Base-by-base conservation (phyloP, 345 rosid genomes). In the Bretschneidera sinensis region DNA sequence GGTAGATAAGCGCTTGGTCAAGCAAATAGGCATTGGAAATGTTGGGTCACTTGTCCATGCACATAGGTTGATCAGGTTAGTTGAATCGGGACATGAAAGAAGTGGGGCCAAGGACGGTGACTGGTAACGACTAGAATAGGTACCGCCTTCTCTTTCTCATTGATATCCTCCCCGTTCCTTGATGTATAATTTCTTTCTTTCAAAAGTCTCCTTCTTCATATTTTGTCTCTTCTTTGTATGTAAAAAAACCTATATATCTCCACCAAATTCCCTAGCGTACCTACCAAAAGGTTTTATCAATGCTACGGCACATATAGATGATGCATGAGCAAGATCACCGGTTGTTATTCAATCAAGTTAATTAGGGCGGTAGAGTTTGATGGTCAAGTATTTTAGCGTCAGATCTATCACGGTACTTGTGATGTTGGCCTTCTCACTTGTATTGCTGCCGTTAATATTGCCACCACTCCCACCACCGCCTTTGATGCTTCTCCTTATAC, bases 401-500 rank as follows among this genome's bases (percentile, higher is more conserved):
- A 39, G 11, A 11, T 39, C 67, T 24, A 34, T 69, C 31, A n/a
- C 34, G 48, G 49, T 70, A 18, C 35, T 74, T 56, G 59, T 67
- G 48, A 6, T 75, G 20, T 48, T 75, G 9, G 35, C 73, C 1
- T 13, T 71, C 25, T 43, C 43, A 17, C 64, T 75, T 16, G 54
- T 75, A 16, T 28, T 71, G 21, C 67, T 75, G 6, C 79, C 79
- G 31, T 64, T 71, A 14, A 28, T 75, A 51, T 24, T 75, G 60
- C 79, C 79, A 0, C 79, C 76, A 5, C 39, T 71, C 31, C 79
- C 79, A 0, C 79, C 79, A 1, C 79, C 79, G 13, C 79, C 79
- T 11, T 25, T 57, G 54, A 21, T 71, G 64, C 66, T 75, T 45
- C 68, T 75, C n/a, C 15, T 60, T 31, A 35, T 75, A 13, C 79